Evolutionary conservation across 179 eudicot genomes (phyloP), one percentile per base, ranked within the genome.

Genomic region (Heliamphora pulchella): DNA sequence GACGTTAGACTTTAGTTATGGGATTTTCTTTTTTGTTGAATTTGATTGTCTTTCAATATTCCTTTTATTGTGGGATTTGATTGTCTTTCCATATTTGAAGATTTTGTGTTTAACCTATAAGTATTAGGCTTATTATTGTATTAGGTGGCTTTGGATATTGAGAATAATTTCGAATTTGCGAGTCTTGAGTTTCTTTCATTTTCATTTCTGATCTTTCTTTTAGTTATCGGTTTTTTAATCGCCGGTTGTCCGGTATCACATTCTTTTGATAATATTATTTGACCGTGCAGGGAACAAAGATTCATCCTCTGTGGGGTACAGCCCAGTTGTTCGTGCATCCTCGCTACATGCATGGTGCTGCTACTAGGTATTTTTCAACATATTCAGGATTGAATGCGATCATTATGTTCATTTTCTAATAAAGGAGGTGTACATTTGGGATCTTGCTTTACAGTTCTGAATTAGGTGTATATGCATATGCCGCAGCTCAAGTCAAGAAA

Each of bases 401-500:
- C 31, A 59, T 18, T 4, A 39, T 46, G 18, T 59, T 73, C 46
- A 1, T 11, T 64, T 77, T 15, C 79, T 75, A 20, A 31, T 68
- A 15, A 68, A n/a, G n/a, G 18, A 9, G 18, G 54, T 14, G 3
- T 55, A 2, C 8, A 10, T 65, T 18, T 53, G 73, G 75, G 53
- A 77, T 81, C 54, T 83, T 70, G 44, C 58, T 57, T 82, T 74
- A 61, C 93, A 96, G 99, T 84, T 85, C 99, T 73, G 99, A 96
- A 86, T 80, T 92, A 75, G 92, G 87, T 75, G 99, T 94, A 55
- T 96, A 94, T 80, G 96, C 91, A 41, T 92, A 88, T 87, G 90
- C 91, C 44, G 99, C 99, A 54, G 98, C 99, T 78, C 99, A 96
- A 80, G 99, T 96, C 75, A 96, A 94, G 91, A 96, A 96, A 84